phyloP scores from a whole-genome alignment of 2,329 filamentous ascomycete species.

The Byssothecium circinans region DNA sequence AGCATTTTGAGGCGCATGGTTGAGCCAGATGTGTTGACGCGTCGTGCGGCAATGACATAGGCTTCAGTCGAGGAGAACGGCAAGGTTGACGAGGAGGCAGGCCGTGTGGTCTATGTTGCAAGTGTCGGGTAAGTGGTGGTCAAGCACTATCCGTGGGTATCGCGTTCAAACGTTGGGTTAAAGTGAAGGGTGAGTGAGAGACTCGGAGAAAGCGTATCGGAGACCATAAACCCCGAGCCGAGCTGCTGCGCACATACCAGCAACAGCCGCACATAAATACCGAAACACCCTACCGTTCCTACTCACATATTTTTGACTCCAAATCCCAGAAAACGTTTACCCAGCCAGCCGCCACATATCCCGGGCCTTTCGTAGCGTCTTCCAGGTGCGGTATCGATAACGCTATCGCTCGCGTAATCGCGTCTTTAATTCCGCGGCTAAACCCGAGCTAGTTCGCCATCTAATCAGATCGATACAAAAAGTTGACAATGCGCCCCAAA shows the following conservation, averaged over 20 bases:
- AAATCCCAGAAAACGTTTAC: no score
- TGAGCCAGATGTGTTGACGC: constrained; percentile 1
- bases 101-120: no score
- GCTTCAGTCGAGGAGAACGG: neutral
- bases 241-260: neutral
- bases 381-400: no score
- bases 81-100: no score
- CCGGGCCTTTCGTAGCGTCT: no score
- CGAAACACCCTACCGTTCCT: neutral
- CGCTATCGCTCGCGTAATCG: neutral
- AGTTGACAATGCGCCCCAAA: constrained; percentile 20
- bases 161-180: no score
- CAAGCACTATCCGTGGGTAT: no score
- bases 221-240: constrained; percentile 1
- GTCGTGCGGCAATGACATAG: neutral
- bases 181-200: neutral
- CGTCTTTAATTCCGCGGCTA: constrained; percentile 29
- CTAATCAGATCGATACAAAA: constrained; percentile 40
- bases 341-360: no score
- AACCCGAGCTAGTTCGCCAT: constrained; percentile 16
- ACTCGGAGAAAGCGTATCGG: constrained; percentile 2
- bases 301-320: no score
- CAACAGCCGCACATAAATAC: neutral
- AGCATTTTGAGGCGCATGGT: constrained; percentile 52
- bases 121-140: no score